Evolutionary conservation across 768 basidiomycete species (phyloP), one percentile per base, ranked within the genome.

Genomic region (Lactarius pseudohatsudake): DNA sequence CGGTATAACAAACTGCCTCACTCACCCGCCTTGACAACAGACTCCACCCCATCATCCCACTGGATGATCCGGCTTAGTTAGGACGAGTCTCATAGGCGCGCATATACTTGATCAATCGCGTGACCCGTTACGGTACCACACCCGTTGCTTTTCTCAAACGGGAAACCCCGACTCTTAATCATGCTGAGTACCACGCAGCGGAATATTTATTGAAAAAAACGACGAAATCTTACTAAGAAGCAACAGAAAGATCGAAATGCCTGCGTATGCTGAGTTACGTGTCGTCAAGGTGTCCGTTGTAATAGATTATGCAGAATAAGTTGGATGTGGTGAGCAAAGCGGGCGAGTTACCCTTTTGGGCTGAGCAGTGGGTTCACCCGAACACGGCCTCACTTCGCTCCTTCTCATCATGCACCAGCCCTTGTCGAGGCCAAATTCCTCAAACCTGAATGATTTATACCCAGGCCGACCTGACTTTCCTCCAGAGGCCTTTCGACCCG

Each of bases 401-500:
- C 40, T 38, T 58, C 32, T 7, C 64, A 10, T 45, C 38, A 67
- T 67, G 66, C 64, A 64, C 58, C 57, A 64, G 8, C 36, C 66
- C 20, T 56, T 20, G 4, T 64, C 66, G 10, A 58, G 66, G 18
- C 66, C 66, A 55, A 59, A 64, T 36, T 68, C 67, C 1, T 41
- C 64, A 43, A 38, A 61, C 61, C n/a, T 68, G 30, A 68, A 66
- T 11, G 65, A 57, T 22, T 26, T 30, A 59, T 50, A 64, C 53
- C 40, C 66, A 32, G 10, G 32, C 7, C 32, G 40, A n/a, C 6
- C 40, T 40, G 64, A 65, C 50, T 6, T 20, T 0, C 59, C 22
- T 38, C 41, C 57, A 38, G 62, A 59, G 11, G 32, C 53, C 55
- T 47, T 54, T 2, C 62, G 45, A 22, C 54, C 45, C 9, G 62